These are phyloP conservation scores for Lantana camara DNA, from an alignment of 257 asterid species.

Conservation along the genomic window DNA sequence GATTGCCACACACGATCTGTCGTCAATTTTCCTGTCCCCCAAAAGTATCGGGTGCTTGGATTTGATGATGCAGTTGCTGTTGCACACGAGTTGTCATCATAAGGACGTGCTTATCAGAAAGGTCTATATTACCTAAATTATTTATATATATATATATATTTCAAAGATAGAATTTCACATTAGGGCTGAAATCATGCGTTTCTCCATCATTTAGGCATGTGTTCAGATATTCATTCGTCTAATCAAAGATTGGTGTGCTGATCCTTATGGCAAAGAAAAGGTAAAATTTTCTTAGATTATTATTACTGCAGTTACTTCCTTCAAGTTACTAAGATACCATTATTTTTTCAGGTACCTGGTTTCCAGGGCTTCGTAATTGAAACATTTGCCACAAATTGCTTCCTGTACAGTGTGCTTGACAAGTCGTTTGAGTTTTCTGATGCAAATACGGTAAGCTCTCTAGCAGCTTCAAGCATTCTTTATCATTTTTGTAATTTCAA, in stretches of 20 bases:
- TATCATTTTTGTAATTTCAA: neutral
- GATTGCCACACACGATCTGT: constrained; percentile 76
- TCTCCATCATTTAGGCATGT: constrained; percentile 57
- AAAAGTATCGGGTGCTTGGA: constrained; percentile 65
- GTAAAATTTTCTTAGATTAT: constrained; percentile 37
- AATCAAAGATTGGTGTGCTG: constrained; percentile 87
- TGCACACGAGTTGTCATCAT: constrained; percentile 69
- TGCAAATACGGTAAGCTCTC: constrained; percentile 86
- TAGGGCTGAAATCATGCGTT: constrained; percentile 17
- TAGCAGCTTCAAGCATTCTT: neutral
- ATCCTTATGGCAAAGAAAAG: constrained; percentile 66
- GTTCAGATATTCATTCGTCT: constrained; percentile 87
- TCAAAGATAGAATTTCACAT: neutral
- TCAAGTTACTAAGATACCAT: constrained; percentile 25
- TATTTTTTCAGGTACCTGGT: constrained; percentile 84
- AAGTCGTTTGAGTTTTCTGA: constrained; percentile 87
- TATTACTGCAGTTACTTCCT: constrained; percentile 13
- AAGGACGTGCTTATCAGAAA: constrained; percentile 76
- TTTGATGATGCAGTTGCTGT: constrained; percentile 77
- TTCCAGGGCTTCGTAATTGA: constrained; percentile 72
- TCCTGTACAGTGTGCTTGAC: constrained; percentile 91
- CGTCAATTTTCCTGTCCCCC: constrained; percentile 65
- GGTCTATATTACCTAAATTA: constrained; percentile 41
- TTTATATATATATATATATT: too few relatives aligned
- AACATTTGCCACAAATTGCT: constrained; percentile 83